Percentiles rank a stretch among this genome's conserved stretches.
Evolutionary conservation across 768 basidiomycete species (phyloP).

Genomic region (Trametes meyenii): DNA sequence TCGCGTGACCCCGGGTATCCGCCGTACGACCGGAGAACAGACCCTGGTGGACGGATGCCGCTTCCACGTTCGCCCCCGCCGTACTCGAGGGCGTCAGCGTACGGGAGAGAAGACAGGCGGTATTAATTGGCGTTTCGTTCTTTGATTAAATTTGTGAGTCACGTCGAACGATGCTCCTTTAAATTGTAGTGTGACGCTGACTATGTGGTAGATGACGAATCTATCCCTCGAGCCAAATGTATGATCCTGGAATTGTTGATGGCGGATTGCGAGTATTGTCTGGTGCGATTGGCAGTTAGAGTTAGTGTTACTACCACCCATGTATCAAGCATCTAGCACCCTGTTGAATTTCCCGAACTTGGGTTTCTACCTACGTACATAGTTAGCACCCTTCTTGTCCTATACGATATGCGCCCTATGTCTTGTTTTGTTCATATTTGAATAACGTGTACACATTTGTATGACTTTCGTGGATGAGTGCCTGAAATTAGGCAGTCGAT

Average conservation of each 20-base stretch:
- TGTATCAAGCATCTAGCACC: not conserved
- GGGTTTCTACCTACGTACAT: not conserved
- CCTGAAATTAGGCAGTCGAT: too few relatives aligned
- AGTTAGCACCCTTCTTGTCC: not conserved
- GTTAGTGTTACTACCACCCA: too few relatives aligned
- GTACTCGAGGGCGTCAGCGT: constrained; percentile 18
- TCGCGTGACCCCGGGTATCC: constrained; percentile 21
- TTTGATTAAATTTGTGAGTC: constrained; percentile 14
- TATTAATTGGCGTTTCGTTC: constrained; percentile 15
- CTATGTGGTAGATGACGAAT: not conserved
- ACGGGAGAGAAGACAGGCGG: constrained; percentile 29
- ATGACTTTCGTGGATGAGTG: not conserved
- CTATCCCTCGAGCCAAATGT: not conserved
- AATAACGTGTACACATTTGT: not conserved
- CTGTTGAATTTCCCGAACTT: not conserved
- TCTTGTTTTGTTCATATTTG: not conserved
- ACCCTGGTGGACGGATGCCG: constrained; percentile 16
- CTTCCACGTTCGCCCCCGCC: constrained; percentile 29
- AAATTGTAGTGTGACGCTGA: not conserved
- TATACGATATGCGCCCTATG: not conserved
- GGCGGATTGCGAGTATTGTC: not conserved
- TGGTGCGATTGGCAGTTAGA: not conserved
- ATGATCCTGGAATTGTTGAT: not conserved
- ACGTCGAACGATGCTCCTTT: not conserved
- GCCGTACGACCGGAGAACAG: constrained; percentile 21